These are phyloP conservation scores for Trichoderma arundinaceum DNA, from an alignment of 2,329 filamentous ascomycete species.

Conservation along the genomic window DNA sequence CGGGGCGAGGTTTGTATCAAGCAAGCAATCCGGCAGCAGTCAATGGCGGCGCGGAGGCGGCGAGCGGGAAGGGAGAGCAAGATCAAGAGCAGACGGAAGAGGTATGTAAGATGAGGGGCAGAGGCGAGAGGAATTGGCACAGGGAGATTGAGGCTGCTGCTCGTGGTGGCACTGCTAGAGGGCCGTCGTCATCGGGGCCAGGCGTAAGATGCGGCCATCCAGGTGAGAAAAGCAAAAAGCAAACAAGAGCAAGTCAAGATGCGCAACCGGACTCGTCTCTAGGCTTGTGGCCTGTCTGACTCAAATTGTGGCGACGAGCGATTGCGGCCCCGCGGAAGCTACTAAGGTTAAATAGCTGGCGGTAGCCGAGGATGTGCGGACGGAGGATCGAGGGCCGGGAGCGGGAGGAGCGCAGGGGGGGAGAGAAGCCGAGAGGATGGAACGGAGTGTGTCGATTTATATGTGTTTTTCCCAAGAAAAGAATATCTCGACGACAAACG, in stretches of 20 bases:
- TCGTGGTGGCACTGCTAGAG: constrained; percentile 6
- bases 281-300: constrained; percentile 29
- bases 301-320: constrained; percentile 34
- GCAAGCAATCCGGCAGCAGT: neutral
- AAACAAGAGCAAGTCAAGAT: neutral
- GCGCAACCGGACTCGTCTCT: too few species aligned
- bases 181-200: neutral
- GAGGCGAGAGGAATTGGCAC: neutral
- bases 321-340: constrained; percentile 35
- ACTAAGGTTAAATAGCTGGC: constrained; percentile 27
- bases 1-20: too few species aligned
- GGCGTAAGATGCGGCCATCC: constrained; percentile 11
- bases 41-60: neutral
- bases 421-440: too few species aligned
- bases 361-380: constrained; percentile 31
- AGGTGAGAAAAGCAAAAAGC: neutral
- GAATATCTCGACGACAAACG: too few species aligned
- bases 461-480: neutral
- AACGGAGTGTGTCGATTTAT: neutral
- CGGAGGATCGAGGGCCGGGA: constrained; percentile 5
- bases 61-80: neutral
- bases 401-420: neutral
- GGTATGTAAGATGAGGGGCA: neutral
- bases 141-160: neutral
- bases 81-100: neutral